Percentiles rank a stretch among this genome's conserved stretches.
Conservation (phyloP, 2,329 filamentous ascomycete species). For the Talaromyces amestolkiae region DNA sequence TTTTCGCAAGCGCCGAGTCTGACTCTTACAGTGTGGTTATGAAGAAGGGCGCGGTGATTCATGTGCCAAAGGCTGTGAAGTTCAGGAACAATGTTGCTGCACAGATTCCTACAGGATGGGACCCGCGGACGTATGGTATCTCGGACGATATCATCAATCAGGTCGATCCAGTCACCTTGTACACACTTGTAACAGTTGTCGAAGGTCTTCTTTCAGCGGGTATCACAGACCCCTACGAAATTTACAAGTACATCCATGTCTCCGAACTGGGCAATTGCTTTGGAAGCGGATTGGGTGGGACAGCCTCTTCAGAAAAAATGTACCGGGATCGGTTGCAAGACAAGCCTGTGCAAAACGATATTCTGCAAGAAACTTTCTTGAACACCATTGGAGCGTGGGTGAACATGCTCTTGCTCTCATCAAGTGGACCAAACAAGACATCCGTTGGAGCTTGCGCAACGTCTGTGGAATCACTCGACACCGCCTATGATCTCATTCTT, state of each 20-base stretch:
- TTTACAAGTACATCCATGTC: constrained; percentile 98
- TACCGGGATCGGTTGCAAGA: constrained; percentile 96
- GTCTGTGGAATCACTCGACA: constrained; percentile 93
- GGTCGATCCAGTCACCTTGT: constrained; percentile 93
- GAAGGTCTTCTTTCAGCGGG: constrained; percentile 87
- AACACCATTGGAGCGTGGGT: constrained; percentile 99
- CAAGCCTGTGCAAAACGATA: constrained; percentile 96
- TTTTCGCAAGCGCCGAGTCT: constrained; percentile 89
- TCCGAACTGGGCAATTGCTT: constrained; percentile 98
- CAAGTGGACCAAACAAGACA: constrained; percentile 96
- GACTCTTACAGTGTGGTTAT: constrained; percentile 92
- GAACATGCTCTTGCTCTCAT: constrained; percentile 97
- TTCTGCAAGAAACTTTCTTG: constrained; percentile 92
- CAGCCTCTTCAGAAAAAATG: constrained; percentile 88
- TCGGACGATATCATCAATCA: constrained; percentile 97
- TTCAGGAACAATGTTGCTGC: constrained; percentile 97
- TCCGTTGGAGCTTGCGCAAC: constrained; percentile 97
- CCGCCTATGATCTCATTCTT: constrained; percentile 96
- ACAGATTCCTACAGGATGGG: constrained; percentile 92
- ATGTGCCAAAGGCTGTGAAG: constrained; percentile 93
- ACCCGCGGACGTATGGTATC: constrained; percentile 91
- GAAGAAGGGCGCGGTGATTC: constrained; percentile 89
- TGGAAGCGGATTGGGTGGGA: constrained; percentile 96
- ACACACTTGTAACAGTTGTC: constrained; percentile 86
- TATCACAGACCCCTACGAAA: constrained; percentile 98